Evolutionary conservation across 768 basidiomycete genomes (phyloP).

Genomic region (Clavaria fumosa): DNA sequence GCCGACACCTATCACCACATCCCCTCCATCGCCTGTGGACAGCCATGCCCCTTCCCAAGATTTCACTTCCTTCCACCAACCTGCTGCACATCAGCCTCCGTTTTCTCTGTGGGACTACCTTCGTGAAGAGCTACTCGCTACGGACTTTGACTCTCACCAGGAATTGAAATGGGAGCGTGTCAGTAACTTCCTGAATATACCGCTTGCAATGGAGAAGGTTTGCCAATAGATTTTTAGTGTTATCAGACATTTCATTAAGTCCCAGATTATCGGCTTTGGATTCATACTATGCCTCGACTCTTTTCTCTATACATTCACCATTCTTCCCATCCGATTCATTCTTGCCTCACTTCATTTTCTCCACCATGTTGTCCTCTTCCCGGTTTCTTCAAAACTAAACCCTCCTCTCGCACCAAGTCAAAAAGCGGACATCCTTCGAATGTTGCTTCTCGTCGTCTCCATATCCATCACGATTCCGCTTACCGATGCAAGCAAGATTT

Average conservation of each 20-base stretch:
- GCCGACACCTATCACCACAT: slow-evolving; percentile 49
- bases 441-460: slow-evolving; percentile 58
- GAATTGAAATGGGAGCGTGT: slow-evolving; percentile 94
- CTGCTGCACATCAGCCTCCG: slow-evolving; percentile 23
- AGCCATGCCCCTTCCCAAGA: slow-evolving; percentile 21
- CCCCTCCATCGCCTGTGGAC: slow-evolving; percentile 18
- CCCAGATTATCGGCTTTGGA: slow-evolving; percentile 81
- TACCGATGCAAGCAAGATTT: slow-evolving; percentile 95
- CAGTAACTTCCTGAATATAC: slow-evolving; percentile 88
- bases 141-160: slow-evolving; percentile 90
- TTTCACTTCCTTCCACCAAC: slow-evolving; percentile 12
- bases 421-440: slow-evolving; percentile 84
- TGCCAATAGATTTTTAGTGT: slow-evolving; percentile 8
- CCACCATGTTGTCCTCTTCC: slow-evolving; percentile 31
- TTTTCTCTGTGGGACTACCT: slow-evolving; percentile 91
- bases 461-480: slow-evolving; percentile 62
- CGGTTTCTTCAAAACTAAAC: too few species aligned
- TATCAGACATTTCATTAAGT: slow-evolving; percentile 6
- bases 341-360: slow-evolving; percentile 47
- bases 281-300: slow-evolving; percentile 90
- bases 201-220: slow-evolving; percentile 88
- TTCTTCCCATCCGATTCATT: slow-evolving; percentile 78
- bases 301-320: slow-evolving; percentile 95
- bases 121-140: slow-evolving; percentile 72
- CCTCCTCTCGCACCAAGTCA: slow-evolving; percentile 69